phyloP scores from a whole-genome alignment of 192 early-diverging fungal species.

The Linnemannia zychae region DNA sequence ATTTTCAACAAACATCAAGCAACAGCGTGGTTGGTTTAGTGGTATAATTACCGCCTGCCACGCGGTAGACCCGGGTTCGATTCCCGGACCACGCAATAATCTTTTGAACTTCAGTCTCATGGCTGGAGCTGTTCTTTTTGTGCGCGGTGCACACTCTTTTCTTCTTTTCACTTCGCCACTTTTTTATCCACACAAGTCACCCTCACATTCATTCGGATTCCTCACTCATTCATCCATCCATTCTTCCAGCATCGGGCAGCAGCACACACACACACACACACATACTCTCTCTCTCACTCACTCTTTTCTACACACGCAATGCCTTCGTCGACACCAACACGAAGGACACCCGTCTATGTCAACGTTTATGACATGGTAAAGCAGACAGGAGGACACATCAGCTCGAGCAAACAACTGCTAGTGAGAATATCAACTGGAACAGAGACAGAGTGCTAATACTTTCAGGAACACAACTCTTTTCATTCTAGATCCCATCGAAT shows the following conservation, averaged over 20 bases:
- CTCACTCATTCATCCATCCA: not conserved
- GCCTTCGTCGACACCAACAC: slow-evolving; percentile 32
- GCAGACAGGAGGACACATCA: not conserved
- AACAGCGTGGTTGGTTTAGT: slow-evolving; percentile 73
- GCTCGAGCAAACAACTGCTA: not conserved
- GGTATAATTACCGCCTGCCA: slow-evolving; percentile 84
- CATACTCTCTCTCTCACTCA: too few relatives aligned
- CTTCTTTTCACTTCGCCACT: too few relatives aligned
- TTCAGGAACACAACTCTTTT: not conserved
- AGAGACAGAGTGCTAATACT: not conserved
- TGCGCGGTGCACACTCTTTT: too few relatives aligned
- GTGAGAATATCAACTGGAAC: not conserved
- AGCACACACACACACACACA: not conserved
- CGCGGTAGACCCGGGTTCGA: slow-evolving; percentile 85
- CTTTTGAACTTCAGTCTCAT: slow-evolving; percentile 6
- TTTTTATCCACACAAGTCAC: not conserved
- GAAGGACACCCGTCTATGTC: slow-evolving; percentile 55
- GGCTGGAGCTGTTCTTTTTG: not conserved
- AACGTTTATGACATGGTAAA: slow-evolving; percentile 63
- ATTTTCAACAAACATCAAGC: not conserved
- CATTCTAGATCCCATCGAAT: slow-evolving; percentile 48
- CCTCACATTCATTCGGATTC: not conserved
- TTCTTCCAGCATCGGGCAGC: not conserved
- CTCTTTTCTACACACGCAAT: slow-evolving; percentile 11
- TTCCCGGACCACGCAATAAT: slow-evolving; percentile 74